phyloP scores from a whole-genome alignment of 306 rosid species.

The Cercis canadensis region DNA sequence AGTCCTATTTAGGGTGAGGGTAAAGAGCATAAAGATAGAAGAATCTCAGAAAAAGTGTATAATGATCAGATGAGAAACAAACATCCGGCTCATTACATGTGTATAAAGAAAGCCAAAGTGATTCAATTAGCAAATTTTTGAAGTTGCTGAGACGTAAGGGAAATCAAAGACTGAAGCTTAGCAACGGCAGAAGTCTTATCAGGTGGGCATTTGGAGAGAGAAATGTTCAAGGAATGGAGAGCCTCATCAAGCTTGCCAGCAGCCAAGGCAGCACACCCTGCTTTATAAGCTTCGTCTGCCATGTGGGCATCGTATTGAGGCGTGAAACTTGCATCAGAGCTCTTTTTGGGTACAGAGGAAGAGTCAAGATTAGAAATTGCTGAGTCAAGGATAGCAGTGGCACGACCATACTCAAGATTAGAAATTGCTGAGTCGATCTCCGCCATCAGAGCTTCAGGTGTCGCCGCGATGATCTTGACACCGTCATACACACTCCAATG shows the following conservation, averaged over 20 bases:
- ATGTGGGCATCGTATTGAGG: conserved; percentile 57
- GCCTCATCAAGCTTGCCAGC: conserved; percentile 81
- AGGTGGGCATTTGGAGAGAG: conserved; percentile 81
- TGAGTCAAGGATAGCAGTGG: conserved; percentile 56
- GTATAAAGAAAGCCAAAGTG: neutral
- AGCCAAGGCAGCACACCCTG: conserved; percentile 84
- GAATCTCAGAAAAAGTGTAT: too few relatives aligned
- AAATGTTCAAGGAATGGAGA: conserved; percentile 57
- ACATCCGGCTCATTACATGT: too few relatives aligned
- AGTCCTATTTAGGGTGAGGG: too few relatives aligned
- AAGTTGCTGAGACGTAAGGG: conserved; percentile 78
- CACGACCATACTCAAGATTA: conserved; percentile 70
- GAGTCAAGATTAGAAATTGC: conserved; percentile 69
- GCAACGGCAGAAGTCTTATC: conserved; percentile 67
- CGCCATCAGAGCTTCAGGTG: conserved; percentile 78
- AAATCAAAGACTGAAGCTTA: conserved; percentile 73
- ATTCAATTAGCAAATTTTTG: conserved; percentile 45
- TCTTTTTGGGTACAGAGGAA: conserved; percentile 8
- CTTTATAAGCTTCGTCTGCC: conserved; percentile 85
- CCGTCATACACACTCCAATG: conserved; percentile 78
- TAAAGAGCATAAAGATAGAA: too few relatives aligned
- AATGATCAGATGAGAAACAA: too few relatives aligned
- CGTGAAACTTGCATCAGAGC: conserved; percentile 22
- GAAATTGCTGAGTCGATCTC: conserved; percentile 86
- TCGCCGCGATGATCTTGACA: conserved; percentile 64